Percentiles rank a stretch among this genome's conserved stretches.
Evolutionary conservation across 139 green algal genomes (phyloP).

Genomic region (Edaphochlamys debaryana): DNA sequence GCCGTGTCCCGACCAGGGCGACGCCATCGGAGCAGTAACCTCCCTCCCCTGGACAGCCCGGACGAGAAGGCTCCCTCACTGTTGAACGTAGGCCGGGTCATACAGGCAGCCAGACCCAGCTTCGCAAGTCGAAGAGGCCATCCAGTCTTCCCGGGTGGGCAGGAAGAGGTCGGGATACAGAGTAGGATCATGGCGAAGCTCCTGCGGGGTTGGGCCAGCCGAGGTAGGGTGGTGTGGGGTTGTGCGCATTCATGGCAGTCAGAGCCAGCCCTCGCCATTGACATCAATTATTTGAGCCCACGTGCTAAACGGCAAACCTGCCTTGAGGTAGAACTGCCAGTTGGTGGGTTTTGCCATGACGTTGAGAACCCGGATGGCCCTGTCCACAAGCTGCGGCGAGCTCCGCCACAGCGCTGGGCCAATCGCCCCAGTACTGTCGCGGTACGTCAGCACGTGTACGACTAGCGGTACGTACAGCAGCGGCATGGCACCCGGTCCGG

Average conservation of each 20-base stretch:
- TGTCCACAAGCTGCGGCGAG: not conserved
- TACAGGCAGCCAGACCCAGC: not conserved
- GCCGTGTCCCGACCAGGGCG: too few relatives aligned
- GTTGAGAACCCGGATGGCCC: not conserved
- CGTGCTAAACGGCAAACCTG: not conserved
- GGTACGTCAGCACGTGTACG: conserved; percentile 29
- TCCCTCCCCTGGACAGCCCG: too few relatives aligned
- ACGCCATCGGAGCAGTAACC: too few relatives aligned
- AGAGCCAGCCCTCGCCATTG: too few relatives aligned
- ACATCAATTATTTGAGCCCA: too few relatives aligned
- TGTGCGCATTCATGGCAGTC: too few relatives aligned
- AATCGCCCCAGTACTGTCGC: not conserved
- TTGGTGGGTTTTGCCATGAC: conserved; percentile 4
- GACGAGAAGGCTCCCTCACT: too few relatives aligned
- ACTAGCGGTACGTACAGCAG: not conserved
- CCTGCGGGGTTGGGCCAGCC: too few relatives aligned
- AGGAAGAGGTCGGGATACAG: conserved; percentile 12
- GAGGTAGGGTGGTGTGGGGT: too few relatives aligned
- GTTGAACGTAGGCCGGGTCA: too few relatives aligned
- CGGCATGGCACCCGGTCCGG: not conserved
- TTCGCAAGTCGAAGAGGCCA: not conserved
- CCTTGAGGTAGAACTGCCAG: conserved; percentile 15
- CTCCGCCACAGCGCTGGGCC: not conserved
- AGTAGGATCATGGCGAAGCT: not conserved
- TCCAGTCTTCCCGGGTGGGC: not conserved